Evolutionary conservation across 2,329 filamentous ascomycete species (phyloP), one percentile per base, ranked within the genome.

Genomic region (Aspergillus ustus): DNA sequence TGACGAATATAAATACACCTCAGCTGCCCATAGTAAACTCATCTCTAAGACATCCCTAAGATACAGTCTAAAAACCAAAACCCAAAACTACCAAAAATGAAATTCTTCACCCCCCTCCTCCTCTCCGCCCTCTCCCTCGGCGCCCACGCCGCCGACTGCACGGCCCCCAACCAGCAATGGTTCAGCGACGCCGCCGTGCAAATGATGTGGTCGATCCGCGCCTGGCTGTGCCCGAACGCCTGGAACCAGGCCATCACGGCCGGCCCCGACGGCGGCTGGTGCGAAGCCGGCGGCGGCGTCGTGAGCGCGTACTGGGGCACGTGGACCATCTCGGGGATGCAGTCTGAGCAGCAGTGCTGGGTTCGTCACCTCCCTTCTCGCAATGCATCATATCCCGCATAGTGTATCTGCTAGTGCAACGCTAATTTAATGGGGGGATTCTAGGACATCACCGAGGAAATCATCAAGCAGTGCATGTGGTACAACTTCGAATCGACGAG

Each of bases 151-250:
- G 59, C 59, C 4, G 59, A 61, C 52, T 61, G 59, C 52, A 57
- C 29, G 1, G 59, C 52, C 4, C 59, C 59, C 15, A 61, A 61
- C 20, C 59, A 61, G n/a, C 59, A 61, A 43, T 51, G 46, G 46
- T 61, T 57, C 40, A 57, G 52, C 7, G 17, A 50, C 15, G 28
- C 59, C 9, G 59, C 59, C 1, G 59, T 61, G 4, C 52, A 61
- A 50, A 61, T 61, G 59, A 61, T 61, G 59, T 61, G 59, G 59
- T 61, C 59, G 5, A 61, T 61, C 19, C 59, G 59, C 13, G 59
- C 49, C 1, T 61, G 59, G 59, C 7, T 61, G 3, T 61, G 59
- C 9, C 59, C 49, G 15, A 61, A 61, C 43, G 59, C 59, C 7
- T 61, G 59, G 59, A 53, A 25, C 20, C 49, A 57, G n/a, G 52